These are phyloP conservation scores for Rubia yunnanensis DNA, from an alignment of 257 asterid genomes.

Conservation along the genomic window DNA sequence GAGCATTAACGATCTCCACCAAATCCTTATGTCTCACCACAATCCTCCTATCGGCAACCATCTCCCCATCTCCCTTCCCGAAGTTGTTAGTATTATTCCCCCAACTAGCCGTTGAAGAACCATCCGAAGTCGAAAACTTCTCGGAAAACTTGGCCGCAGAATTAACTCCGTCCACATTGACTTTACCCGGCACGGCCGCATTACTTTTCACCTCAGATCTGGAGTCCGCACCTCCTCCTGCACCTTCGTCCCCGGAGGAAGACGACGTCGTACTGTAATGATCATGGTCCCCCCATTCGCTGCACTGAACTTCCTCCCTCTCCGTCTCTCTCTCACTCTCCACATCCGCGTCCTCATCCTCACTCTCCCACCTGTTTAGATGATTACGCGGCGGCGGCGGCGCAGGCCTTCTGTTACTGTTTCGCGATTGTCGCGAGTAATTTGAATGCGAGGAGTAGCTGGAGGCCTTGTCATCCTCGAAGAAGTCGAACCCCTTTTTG, in stretches of 20 bases:
- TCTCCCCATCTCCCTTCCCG: constrained; percentile 31
- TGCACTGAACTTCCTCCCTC: constrained; percentile 95
- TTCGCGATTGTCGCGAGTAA: constrained; percentile 31
- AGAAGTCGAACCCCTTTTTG: constrained; percentile 34
- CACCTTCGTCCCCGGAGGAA: constrained; percentile 45
- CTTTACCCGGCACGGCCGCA: constrained; percentile 7
- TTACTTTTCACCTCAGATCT: constrained; percentile 39
- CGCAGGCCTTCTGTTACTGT: background rate
- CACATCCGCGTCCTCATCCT: constrained; percentile 33
- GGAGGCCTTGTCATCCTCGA: constrained; percentile 51
- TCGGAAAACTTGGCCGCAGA: constrained; percentile 34
- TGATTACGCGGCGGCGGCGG: constrained; percentile 13
- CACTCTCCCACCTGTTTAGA: constrained; percentile 49
- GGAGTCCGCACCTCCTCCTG: constrained; percentile 40
- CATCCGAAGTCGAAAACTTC: constrained; percentile 47
- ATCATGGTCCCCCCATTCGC: constrained; percentile 94
- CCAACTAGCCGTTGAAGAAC: constrained; percentile 67
- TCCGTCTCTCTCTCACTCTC: constrained; percentile 35
- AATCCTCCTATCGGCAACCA: constrained; percentile 51
- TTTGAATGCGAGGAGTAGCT: constrained; percentile 45
- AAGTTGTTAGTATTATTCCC: constrained; percentile 28
- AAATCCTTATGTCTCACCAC: constrained; percentile 88
- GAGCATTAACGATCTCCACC: constrained; percentile 79
- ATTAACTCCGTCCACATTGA: constrained; percentile 15
- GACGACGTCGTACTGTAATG: constrained; percentile 57